phyloP scores from a whole-genome alignment of 139 green algal species.

The Chlorella sp. region DNA sequence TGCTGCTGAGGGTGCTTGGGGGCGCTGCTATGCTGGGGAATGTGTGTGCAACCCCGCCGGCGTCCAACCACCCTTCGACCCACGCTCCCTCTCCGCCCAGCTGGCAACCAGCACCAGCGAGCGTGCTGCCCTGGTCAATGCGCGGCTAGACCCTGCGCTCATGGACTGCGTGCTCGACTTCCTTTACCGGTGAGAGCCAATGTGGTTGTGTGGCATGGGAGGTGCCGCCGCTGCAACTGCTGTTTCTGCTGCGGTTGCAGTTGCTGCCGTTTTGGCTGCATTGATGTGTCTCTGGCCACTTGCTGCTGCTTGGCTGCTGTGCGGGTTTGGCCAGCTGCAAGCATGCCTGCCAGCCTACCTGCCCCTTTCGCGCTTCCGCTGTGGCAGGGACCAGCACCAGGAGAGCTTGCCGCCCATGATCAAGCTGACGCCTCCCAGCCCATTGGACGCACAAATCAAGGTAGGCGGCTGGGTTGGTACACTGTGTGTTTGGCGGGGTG shows the following conservation, averaged over 20 bases:
- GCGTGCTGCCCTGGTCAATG: constrained; percentile 67
- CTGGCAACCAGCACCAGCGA: constrained; percentile 33
- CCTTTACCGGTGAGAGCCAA: constrained; percentile 60
- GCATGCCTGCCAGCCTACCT: neutral
- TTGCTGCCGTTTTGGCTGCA: too few species aligned
- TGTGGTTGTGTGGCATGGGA: neutral
- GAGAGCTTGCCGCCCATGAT: constrained; percentile 68
- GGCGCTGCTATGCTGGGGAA: too few species aligned
- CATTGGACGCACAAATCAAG: neutral
- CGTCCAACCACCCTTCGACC: neutral
- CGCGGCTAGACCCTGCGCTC: constrained; percentile 54
- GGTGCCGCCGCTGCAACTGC: neutral
- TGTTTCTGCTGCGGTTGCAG: too few species aligned
- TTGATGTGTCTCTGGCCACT: too few species aligned
- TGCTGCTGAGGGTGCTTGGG: too few species aligned
- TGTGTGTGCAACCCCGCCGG: too few species aligned
- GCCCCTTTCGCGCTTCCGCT: too few species aligned
- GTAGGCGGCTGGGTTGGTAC: neutral
- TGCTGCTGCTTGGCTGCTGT: too few species aligned
- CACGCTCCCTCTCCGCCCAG: neutral
- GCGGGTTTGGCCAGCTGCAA: too few species aligned
- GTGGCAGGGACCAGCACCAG: constrained; percentile 48
- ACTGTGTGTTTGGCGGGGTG: too few species aligned
- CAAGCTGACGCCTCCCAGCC: neutral
- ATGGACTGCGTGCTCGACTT: constrained; percentile 71